These are phyloP conservation scores for Colletotrichum melonis DNA, from an alignment of 2,329 filamentous ascomycete species.

Conservation along the genomic window DNA sequence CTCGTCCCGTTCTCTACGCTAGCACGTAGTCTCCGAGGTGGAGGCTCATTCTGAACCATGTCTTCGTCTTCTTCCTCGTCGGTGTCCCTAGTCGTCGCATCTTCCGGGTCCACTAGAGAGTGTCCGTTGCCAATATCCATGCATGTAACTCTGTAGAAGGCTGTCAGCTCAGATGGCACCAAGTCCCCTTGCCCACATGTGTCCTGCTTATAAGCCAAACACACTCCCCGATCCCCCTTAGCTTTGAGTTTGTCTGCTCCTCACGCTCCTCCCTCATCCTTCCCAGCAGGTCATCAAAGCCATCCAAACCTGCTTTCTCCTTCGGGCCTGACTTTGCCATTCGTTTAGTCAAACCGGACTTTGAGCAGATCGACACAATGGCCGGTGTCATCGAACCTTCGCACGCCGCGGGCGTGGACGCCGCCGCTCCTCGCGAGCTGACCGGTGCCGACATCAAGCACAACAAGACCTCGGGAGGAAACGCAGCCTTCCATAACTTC, in stretches of 20 bases:
- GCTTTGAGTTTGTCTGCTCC: conserved; percentile 8
- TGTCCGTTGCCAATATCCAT: conserved; percentile 9
- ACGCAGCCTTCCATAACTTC: conserved; percentile 81
- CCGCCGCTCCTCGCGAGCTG: background rate
- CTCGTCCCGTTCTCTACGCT: background rate
- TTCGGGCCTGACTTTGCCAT: conserved; percentile 9
- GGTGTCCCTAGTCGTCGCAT: conserved; percentile 34
- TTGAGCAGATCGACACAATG: conserved; percentile 24
- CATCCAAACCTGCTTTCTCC: background rate
- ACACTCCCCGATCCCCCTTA: background rate
- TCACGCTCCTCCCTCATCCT: conserved; percentile 5
- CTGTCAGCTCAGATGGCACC: conserved; percentile 25
- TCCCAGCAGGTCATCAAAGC: conserved; percentile 2
- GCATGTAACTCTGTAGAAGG: background rate
- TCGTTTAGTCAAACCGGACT: conserved; percentile 22
- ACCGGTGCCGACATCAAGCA: conserved; percentile 21
- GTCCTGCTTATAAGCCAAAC: conserved; percentile 24
- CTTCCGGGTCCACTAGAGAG: background rate
- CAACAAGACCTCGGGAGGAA: conserved; percentile 70
- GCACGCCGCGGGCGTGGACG: background rate
- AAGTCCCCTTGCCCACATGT: background rate
- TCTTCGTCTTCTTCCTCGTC: conserved; percentile 5
- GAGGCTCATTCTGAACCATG: conserved; percentile 22
- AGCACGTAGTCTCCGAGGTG: conserved; percentile 27
- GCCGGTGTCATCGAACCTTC: conserved; percentile 20